Conservation (phyloP, 164 flowering plant genomes). For the Saururus chinensis region DNA sequence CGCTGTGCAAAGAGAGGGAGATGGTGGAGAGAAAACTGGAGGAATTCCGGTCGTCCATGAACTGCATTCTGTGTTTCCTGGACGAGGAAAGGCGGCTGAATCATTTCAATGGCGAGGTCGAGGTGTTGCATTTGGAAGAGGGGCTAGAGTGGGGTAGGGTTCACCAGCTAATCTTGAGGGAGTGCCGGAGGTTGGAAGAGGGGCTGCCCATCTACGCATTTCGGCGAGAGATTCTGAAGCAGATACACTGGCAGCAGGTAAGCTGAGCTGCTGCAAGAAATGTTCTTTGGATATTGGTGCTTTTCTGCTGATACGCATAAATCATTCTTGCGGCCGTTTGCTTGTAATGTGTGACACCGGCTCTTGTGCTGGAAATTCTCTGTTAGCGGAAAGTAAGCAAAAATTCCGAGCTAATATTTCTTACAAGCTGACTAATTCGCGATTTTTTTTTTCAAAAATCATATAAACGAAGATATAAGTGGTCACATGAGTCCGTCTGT, state of each 20-base stretch:
- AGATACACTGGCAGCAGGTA: conserved; percentile 53
- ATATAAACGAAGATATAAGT: background rate
- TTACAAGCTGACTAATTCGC: too few species aligned
- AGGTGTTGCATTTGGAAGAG: conserved; percentile 21
- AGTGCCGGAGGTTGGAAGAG: conserved; percentile 53
- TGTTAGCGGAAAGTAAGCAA: too few species aligned
- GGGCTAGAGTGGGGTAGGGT: conserved; percentile 38
- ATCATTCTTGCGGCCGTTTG: background rate
- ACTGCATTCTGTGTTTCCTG: conserved; percentile 30
- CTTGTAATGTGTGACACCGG: background rate
- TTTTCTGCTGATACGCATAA: background rate
- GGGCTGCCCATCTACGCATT: conserved; percentile 61
- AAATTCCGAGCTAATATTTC: too few species aligned
- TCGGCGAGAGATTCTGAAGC: conserved; percentile 33
- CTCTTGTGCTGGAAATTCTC: background rate
- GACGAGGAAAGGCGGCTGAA: conserved; percentile 12
- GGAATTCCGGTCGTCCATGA: conserved; percentile 56
- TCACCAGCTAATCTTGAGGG: conserved; percentile 41
- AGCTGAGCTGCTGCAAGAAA: background rate
- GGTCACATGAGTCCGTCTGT: too few species aligned
- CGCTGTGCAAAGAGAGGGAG: conserved; percentile 25
- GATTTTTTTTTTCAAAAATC: too few species aligned
- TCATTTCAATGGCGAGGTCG: conserved; percentile 6
- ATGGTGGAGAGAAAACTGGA: conserved; percentile 34
- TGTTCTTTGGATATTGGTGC: background rate